Evolutionary conservation across 768 basidiomycete species (phyloP), one percentile per base, ranked within the genome.

Genomic region (Pleurotus citrinopileatus): DNA sequence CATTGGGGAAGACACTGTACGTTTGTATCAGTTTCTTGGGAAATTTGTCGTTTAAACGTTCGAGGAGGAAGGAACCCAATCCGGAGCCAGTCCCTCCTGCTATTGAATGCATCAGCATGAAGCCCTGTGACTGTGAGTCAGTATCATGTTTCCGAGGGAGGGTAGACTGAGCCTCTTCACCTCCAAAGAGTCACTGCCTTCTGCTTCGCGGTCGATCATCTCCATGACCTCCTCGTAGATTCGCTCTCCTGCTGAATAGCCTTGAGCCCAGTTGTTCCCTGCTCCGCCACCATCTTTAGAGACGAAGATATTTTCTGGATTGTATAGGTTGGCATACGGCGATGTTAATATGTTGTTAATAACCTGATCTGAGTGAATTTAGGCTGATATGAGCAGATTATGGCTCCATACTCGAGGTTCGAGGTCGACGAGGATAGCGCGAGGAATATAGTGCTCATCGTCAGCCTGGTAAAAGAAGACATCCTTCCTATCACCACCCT

Each of bases 381-480:
- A 28, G 32, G 34, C 46, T 54, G 42, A 37, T 46, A 38, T 17
- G 27, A 22, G 26, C 43, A 29, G 22, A 42, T 17, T 23, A 45
- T 34, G 20, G 45, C 29, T 27, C 10, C 86, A 67, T 64, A 97
- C 96, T 67, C 97, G 81, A 17, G 97, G 97, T 67, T 99, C 97
- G 23, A 97, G 81, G 70, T 99, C 97, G 56, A 98, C 86, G 34
- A 99, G 80, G 57, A 99, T 96, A 3, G 97, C 93, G 50, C 97
- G 83, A 1, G 97, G 97, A 56, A 99, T 95, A 70, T 98, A 99
- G 63, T 97, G 95, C 68, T 98, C 97, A 64, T 99, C 97, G 67
- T 99, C 97, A n/a, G 97, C 97, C 69, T 98, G 96, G 68, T 99
- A 98, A 75, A 99, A 99, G 73, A 99, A 99, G 23, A 97, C 96